Evolutionary conservation across 23 red algal species (phyloP).

Genomic region (Gracilariopsis chorda): DNA sequence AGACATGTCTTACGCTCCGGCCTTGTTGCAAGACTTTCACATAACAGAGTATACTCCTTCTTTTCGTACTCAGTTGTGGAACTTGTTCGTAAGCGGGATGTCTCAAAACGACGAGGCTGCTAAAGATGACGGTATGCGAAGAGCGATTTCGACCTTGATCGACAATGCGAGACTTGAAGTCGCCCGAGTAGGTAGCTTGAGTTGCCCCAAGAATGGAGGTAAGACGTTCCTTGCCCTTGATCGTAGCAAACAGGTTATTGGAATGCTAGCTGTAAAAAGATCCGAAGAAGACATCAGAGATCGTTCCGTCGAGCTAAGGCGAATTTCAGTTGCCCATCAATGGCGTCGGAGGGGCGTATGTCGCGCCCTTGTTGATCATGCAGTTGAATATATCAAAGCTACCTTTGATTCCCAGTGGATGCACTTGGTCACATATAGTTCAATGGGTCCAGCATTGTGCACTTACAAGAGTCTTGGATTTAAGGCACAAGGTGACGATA

Average conservation of each 20-base stretch:
- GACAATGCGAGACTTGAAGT: not conserved
- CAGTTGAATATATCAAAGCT: not conserved
- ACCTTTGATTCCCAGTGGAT: not conserved
- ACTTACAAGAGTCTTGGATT: conserved; percentile 17
- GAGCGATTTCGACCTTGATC: not conserved
- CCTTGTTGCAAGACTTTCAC: too few relatives aligned
- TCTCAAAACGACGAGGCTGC: not conserved
- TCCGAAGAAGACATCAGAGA: not conserved
- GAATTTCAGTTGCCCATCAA: conserved; percentile 10
- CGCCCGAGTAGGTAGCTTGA: not conserved
- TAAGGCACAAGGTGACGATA: not conserved
- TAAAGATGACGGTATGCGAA: not conserved
- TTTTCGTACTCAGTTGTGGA: not conserved
- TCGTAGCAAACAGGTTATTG: not conserved
- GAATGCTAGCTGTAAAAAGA: not conserved
- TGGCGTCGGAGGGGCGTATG: conserved; percentile 34
- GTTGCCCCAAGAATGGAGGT: not conserved
- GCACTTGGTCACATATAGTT: not conserved
- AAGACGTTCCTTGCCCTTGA: not conserved
- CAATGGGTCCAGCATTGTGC: not conserved
- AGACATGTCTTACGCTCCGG: too few relatives aligned
- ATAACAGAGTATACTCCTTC: not conserved
- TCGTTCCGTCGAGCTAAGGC: not conserved
- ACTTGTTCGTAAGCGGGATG: not conserved
- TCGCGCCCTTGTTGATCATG: conserved; percentile 3